Conservation (phyloP, 2,329 filamentous ascomycete species). For the Scortechinia acanthostroma region DNA sequence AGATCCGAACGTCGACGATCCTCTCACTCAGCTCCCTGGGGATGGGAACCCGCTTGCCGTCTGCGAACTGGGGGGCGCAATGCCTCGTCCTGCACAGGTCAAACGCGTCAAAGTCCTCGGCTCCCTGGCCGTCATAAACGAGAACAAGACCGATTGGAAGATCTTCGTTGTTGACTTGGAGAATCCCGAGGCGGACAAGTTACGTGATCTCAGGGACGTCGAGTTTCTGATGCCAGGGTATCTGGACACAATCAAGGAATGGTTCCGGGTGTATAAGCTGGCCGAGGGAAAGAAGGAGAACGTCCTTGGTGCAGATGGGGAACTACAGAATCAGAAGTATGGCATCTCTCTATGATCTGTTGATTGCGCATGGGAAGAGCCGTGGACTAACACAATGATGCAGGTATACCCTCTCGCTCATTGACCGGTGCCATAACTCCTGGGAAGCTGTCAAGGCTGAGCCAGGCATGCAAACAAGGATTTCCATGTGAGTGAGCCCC, state of each 20-base stretch:
- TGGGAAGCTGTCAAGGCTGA: no score
- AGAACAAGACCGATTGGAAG: slow-evolving; percentile 99
- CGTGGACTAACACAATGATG: no score
- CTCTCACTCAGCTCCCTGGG: slow-evolving; percentile 98
- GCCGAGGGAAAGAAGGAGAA: slow-evolving; percentile 99
- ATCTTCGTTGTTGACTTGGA: slow-evolving; percentile 99
- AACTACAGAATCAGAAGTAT: slow-evolving; percentile 99
- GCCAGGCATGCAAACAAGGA: no score
- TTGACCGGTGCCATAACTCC: no score
- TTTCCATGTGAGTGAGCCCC: no score
- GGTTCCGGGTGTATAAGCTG: slow-evolving; percentile 99
- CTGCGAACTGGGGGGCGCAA: slow-evolving; percentile 97
- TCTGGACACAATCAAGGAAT: slow-evolving; percentile 96
- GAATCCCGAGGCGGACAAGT: slow-evolving; percentile 89
- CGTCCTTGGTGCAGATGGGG: slow-evolving; percentile 99
- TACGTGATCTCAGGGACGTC: slow-evolving; percentile 98
- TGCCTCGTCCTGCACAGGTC: slow-evolving; percentile 89
- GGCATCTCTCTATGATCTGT: no score
- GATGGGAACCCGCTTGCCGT: slow-evolving; percentile 99
- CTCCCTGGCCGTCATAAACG: slow-evolving; percentile 97
- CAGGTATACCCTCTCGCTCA: no score
- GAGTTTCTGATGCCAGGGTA: slow-evolving; percentile 96
- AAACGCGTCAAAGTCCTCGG: slow-evolving; percentile 99
- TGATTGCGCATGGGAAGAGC: no score
- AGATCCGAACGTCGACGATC: slow-evolving; percentile 90